Percentiles rank a stretch among this genome's conserved stretches.
Conservation (phyloP, 2,329 filamentous ascomycete species). For the Teratosphaeria pseudoeucalypti region DNA sequence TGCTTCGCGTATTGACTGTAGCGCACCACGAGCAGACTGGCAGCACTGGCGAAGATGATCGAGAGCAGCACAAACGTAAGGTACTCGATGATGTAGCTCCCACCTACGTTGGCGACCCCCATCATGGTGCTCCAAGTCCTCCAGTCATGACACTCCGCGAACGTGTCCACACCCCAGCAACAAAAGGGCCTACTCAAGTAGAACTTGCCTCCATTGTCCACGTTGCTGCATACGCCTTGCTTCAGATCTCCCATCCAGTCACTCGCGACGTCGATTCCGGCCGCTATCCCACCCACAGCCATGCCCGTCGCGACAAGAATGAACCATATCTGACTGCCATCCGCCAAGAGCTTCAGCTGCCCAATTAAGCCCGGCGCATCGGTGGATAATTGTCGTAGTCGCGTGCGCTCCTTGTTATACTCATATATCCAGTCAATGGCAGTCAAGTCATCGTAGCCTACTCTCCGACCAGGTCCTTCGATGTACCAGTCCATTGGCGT, state of each 20-base stretch:
- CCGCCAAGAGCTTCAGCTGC: slow-evolving; percentile 60
- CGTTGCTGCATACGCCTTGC: slow-evolving; percentile 70
- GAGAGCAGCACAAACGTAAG: slow-evolving; percentile 78
- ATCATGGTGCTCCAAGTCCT: slow-evolving; percentile 71
- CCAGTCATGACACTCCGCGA: slow-evolving; percentile 78
- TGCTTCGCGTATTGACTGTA: slow-evolving; percentile 86
- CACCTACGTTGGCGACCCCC: slow-evolving; percentile 53
- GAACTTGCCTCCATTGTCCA: slow-evolving; percentile 67
- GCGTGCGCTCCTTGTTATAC: slow-evolving; percentile 89
- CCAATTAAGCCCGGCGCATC: slow-evolving; percentile 62
- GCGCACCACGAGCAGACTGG: slow-evolving; percentile 68
- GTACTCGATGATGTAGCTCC: slow-evolving; percentile 76
- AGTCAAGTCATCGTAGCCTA: slow-evolving; percentile 91
- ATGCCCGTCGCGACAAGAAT: slow-evolving; percentile 78
- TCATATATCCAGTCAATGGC: slow-evolving; percentile 99
- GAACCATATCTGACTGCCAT: slow-evolving; percentile 86
- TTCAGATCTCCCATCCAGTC: slow-evolving; percentile 94
- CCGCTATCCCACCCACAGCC: slow-evolving; percentile 73
- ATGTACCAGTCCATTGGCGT: slow-evolving; percentile 66
- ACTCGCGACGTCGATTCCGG: slow-evolving; percentile 77
- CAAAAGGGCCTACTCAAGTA: slow-evolving; percentile 89
- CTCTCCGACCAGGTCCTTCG: slow-evolving; percentile 77
- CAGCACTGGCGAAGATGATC: slow-evolving; percentile 70
- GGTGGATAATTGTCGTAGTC: slow-evolving; percentile 65
- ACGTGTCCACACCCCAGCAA: slow-evolving; percentile 78